Conservation (phyloP, 1,139 yeast genomes). For the Neolecta irregularis region DNA sequence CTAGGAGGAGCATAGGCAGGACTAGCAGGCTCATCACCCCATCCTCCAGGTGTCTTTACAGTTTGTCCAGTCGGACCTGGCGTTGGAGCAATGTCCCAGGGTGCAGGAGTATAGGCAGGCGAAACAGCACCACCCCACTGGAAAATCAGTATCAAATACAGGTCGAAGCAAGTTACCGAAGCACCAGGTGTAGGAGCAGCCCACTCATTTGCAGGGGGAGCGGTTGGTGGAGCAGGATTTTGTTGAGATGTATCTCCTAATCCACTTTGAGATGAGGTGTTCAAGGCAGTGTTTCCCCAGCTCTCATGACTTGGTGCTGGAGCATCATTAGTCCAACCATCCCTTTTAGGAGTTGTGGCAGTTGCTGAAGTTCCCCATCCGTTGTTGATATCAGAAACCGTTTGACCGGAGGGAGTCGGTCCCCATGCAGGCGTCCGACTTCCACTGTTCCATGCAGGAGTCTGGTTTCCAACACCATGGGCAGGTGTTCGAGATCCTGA, state of each 20-base stretch:
- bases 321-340: slow-evolving; percentile 16
- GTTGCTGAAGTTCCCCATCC: slow-evolving; percentile 2
- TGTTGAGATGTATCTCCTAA: slow-evolving; percentile 5
- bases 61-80: slow-evolving; percentile 6
- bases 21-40: slow-evolving; percentile 28
- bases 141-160: too few relatives aligned
- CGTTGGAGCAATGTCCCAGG: not conserved
- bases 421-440: slow-evolving; percentile 38
- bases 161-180: too few relatives aligned
- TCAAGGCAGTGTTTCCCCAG: slow-evolving; percentile 17
- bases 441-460: slow-evolving; percentile 24
- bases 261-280: slow-evolving; percentile 15
- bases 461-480: slow-evolving; percentile 19
- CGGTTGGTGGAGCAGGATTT: slow-evolving; percentile 8
- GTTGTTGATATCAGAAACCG: slow-evolving; percentile 24
- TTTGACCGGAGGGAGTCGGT: slow-evolving; percentile 22
- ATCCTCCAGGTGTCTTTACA: slow-evolving; percentile 12
- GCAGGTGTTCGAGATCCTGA: slow-evolving; percentile 20
- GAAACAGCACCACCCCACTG: too few relatives aligned
- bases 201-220: slow-evolving; percentile 12
- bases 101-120: too few relatives aligned
- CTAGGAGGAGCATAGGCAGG: slow-evolving; percentile 21
- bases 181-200: slow-evolving; percentile 18
- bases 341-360: not conserved
- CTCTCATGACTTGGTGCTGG: too few relatives aligned